phyloP scores from a whole-genome alignment of 2,329 filamentous ascomycete species.

The Gremmenia infestans region DNA sequence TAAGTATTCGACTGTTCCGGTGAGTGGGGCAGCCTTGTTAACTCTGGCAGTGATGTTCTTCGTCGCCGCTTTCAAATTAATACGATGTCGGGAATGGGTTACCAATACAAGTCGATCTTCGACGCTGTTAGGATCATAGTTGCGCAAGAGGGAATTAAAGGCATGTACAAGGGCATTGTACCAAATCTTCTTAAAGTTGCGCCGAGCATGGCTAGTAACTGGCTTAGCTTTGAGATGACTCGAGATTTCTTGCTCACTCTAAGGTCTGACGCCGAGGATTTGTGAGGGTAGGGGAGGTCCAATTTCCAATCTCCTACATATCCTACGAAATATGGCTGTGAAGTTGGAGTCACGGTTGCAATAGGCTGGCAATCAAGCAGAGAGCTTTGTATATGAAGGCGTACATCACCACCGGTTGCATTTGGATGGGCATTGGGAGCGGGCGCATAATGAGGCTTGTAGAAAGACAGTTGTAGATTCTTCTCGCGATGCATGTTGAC shows the following conservation, averaged over 20 bases:
- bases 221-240: conserved; percentile 94
- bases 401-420: conserved; percentile 18
- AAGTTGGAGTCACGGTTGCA: conserved; percentile 2
- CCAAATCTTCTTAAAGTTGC: conserved; percentile 96
- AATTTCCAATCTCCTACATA: background rate
- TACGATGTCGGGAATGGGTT: conserved; percentile 97
- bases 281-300: conserved; percentile 13
- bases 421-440: conserved; percentile 28
- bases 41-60: conserved; percentile 68
- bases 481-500: conserved; percentile 13
- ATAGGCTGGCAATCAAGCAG: conserved; percentile 11
- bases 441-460: conserved; percentile 24
- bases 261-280: conserved; percentile 35
- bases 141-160: conserved; percentile 73
- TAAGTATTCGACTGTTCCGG: conserved; percentile 42
- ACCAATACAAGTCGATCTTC: conserved; percentile 82
- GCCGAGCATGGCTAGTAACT: conserved; percentile 97
- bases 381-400: conserved; percentile 28
- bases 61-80: conserved; percentile 96
- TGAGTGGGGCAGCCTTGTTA: conserved; percentile 7
- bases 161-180: conserved; percentile 92
- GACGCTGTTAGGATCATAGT: conserved; percentile 82
- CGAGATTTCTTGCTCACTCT: conserved; percentile 75
- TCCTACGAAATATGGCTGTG: background rate
- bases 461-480: conserved; percentile 27